Conservation (phyloP, 2,329 filamentous ascomycete genomes). For the Madurella mycetomatis region DNA sequence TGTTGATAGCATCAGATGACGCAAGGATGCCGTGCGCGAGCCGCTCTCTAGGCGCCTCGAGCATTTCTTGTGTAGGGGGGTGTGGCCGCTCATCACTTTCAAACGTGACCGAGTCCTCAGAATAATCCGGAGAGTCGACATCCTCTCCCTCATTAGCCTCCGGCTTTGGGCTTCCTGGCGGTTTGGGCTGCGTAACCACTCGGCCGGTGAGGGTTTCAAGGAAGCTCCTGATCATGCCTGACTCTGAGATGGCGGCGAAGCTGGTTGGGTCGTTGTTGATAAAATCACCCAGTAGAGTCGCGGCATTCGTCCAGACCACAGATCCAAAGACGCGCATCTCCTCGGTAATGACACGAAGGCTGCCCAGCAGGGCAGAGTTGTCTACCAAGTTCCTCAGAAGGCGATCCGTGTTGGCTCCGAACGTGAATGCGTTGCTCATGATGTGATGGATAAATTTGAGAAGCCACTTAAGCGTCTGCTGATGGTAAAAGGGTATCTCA, state of each 20-base stretch:
- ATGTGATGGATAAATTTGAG: conserved; percentile 96
- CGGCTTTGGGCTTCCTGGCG: conserved; percentile 29
- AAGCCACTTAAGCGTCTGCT: conserved; percentile 87
- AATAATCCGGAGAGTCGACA: conserved; percentile 36
- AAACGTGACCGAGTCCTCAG: conserved; percentile 36
- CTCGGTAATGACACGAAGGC: conserved; percentile 75
- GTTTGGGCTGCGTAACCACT: conserved; percentile 37
- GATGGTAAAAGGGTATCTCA: conserved; percentile 85
- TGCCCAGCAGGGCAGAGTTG: conserved; percentile 75
- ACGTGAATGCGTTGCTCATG: conserved; percentile 70
- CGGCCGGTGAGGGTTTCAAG: conserved; percentile 72
- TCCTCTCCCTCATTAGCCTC: conserved; percentile 32
- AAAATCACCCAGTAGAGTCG: conserved; percentile 89
- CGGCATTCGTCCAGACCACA: conserved; percentile 91
- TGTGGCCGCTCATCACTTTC: conserved; percentile 43
- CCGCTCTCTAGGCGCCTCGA: conserved; percentile 42
- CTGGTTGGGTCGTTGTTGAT: conserved; percentile 99
- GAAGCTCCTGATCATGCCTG: conserved; percentile 81
- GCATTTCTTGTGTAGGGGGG: conserved; percentile 48
- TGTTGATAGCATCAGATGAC: conserved; percentile 82
- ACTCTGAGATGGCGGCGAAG: conserved; percentile 92
- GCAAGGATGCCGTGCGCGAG: conserved; percentile 73
- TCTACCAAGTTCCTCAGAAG: conserved; percentile 90
- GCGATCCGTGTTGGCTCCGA: conserved; percentile 79
- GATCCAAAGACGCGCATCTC: conserved; percentile 80